These are phyloP conservation scores for Irpex sp. DNA, from an alignment of 1,284 basidiomycete species.

Conservation along the genomic window DNA sequence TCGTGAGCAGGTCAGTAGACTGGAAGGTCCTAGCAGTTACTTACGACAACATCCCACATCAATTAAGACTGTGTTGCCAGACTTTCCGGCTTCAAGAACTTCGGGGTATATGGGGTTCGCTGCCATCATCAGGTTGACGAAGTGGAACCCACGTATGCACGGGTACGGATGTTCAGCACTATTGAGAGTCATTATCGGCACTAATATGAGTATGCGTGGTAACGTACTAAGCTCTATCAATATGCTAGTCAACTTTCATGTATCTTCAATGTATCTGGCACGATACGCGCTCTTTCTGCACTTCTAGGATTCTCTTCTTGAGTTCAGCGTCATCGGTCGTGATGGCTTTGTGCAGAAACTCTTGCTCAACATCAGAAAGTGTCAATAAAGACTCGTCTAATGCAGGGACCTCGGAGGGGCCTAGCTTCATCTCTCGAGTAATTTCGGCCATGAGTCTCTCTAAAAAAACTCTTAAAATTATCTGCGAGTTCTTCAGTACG, in stretches of 20 bases:
- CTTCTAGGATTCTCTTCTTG: constrained; percentile 19
- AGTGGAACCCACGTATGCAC: constrained; percentile 32
- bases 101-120: constrained; percentile 24
- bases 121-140: constrained; percentile 28
- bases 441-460: constrained; percentile 8
- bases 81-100: constrained; percentile 24
- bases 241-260: background rate
- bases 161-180: constrained; percentile 33
- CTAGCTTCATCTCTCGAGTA: constrained; percentile 18
- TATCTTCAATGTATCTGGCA: background rate
- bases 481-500: too few species aligned
- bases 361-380: constrained; percentile 19
- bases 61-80: constrained; percentile 23
- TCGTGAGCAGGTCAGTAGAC: background rate
- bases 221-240: constrained; percentile 12
- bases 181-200: background rate
- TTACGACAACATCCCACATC: constrained; percentile 36
- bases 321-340: constrained; percentile 22
- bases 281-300: constrained; percentile 26
- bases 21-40: constrained; percentile 8
- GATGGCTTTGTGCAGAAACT: constrained; percentile 24
- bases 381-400: constrained; percentile 23
- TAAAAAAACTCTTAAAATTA: too few species aligned
- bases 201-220: background rate
- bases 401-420: constrained; percentile 19